Evolutionary conservation across 371 early-diverging fungal species (phyloP).

Genomic region (Mortierella sp.): DNA sequence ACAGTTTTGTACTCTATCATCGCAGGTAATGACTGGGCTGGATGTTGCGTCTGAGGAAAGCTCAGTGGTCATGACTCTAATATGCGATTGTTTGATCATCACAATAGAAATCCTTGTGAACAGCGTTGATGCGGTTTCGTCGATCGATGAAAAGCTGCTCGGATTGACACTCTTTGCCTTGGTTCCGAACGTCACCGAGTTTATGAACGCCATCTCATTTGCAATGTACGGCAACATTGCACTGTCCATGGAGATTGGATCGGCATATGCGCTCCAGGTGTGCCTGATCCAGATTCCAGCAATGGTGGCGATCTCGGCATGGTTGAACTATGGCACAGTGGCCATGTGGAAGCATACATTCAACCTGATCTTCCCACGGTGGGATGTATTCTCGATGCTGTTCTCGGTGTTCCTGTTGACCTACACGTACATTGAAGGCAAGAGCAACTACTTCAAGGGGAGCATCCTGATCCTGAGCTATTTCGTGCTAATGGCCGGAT

Average conservation of each 20-base stretch:
- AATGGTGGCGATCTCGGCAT: constrained; percentile 87
- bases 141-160: constrained; percentile 87
- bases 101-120: constrained; percentile 75
- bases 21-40: constrained; percentile 60
- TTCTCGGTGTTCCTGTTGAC: constrained; percentile 89
- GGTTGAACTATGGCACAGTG: constrained; percentile 64
- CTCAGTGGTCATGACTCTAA: background rate
- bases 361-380: constrained; percentile 92
- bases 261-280: constrained; percentile 96
- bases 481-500: constrained; percentile 81
- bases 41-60: background rate
- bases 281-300: constrained; percentile 95
- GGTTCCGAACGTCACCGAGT: constrained; percentile 97
- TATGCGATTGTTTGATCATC: background rate
- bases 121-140: constrained; percentile 80
- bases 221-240: constrained; percentile 94
- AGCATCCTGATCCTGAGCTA: constrained; percentile 90
- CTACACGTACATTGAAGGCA: constrained; percentile 94
- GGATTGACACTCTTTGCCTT: constrained; percentile 94
- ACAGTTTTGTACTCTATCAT: constrained; percentile 90
- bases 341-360: constrained; percentile 55
- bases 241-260: constrained; percentile 95
- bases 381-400: constrained; percentile 89
- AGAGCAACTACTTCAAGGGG: constrained; percentile 96
- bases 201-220: constrained; percentile 97